A percentile compares a stretch with the other conserved stretches of the same genome.
These are phyloP conservation scores for Brassica nigra DNA, from an alignment of 345 rosid genomes.

Conservation along the genomic window DNA sequence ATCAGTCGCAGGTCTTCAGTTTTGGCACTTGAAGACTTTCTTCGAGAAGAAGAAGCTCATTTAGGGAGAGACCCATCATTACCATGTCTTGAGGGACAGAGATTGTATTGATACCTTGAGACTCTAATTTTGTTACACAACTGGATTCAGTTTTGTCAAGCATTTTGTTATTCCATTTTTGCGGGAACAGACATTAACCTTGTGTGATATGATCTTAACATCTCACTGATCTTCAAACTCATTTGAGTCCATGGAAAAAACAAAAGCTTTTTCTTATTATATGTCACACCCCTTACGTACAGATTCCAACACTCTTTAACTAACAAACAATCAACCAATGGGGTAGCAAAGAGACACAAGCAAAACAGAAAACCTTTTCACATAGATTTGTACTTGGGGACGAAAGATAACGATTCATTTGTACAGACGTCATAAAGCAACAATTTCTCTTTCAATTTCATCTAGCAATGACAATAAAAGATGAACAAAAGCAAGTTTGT, in stretches of 20 bases:
- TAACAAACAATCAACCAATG: no score
- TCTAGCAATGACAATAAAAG: background rate
- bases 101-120: background rate
- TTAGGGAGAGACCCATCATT: background rate
- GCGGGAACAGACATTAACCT: background rate
- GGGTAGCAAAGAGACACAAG: no score
- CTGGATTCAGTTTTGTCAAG: conserved; percentile 6
- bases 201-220: conserved; percentile 8
- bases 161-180: conserved; percentile 9
- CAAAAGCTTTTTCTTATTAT: background rate
- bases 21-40: conserved; percentile 86
- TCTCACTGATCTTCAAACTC: conserved; percentile 8
- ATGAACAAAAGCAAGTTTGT: background rate
- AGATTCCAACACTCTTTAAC: background rate
- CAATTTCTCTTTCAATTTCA: background rate
- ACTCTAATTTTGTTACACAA: background rate
- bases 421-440: no score
- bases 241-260: background rate
- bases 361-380: no score
- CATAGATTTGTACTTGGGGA: no score
- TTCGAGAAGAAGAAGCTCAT: conserved; percentile 89
- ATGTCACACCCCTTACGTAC: background rate
- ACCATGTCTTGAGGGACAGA: background rate
- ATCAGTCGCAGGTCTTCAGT: conserved; percentile 71
- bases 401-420: no score